These are phyloP conservation scores for Daedaleopsis nitida DNA, from an alignment of 768 basidiomycete species.

Conservation along the genomic window DNA sequence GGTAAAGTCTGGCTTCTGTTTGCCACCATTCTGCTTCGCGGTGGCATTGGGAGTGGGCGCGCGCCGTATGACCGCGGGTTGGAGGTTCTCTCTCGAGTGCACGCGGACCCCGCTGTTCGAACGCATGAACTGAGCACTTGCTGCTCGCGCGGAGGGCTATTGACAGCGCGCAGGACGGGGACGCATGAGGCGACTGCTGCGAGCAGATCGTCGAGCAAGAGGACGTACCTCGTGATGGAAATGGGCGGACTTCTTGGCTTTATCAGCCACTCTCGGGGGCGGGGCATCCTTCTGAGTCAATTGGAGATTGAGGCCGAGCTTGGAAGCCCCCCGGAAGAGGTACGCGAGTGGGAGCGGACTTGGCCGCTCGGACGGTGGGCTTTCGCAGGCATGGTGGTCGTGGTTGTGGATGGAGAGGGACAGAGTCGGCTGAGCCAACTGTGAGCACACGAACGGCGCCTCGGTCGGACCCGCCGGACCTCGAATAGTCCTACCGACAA, in stretches of 20 bases:
- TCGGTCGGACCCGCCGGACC: conserved; percentile 1
- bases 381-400: conserved; percentile 51
- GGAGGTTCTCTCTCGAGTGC: conserved; percentile 28
- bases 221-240: conserved; percentile 47
- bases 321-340: conserved; percentile 57
- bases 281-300: conserved; percentile 66
- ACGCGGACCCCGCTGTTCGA: conserved; percentile 28
- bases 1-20: conserved; percentile 57
- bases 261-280: conserved; percentile 48
- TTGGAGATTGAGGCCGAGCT: conserved; percentile 60
- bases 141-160: conserved; percentile 24
- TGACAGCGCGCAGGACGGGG: conserved; percentile 2
- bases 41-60: conserved; percentile 20
- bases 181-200: conserved; percentile 6
- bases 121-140: conserved; percentile 24
- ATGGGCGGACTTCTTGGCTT: conserved; percentile 49
- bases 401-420: conserved; percentile 17
- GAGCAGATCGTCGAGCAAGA: conserved; percentile 8
- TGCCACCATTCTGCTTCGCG: conserved; percentile 17
- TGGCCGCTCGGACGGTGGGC: conserved; percentile 49
- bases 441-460: conserved; percentile 9
- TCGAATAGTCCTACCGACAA: background rate
- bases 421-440: background rate
- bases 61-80: conserved; percentile 24
- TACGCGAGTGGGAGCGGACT: conserved; percentile 63